Evolutionary conservation across 352 stramenopile species (phyloP), one percentile per base, ranked within the genome.

Genomic region (Globisporangium acanthophoron): DNA sequence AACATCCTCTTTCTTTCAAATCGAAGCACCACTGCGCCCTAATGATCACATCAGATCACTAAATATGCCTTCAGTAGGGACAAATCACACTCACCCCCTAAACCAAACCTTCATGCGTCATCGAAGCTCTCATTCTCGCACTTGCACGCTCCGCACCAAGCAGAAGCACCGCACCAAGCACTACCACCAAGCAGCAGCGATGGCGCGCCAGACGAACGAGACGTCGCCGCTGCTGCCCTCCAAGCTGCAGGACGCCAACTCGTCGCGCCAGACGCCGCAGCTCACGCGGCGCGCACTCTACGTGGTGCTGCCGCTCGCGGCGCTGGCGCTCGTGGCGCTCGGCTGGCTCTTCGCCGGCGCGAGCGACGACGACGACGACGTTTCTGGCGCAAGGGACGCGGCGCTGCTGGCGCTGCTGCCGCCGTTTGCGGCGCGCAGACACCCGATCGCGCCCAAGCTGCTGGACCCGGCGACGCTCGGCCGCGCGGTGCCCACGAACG

Each of bases 401-500:
- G 67, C 85, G 54, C 68, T 92, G 52, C 59, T 92, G 46, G 71
- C 62, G 12, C 74, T 91, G 59, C 60, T 69, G 15, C 80, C 82
- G 43, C 82, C 76, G 3, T 92, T 88, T 50, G 54, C 66, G 12
- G 59, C 75, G 54, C 74, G 76, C 41, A 58, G 74, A 27, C 80
- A 90, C 59, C 69, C 77, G 18, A 65, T 90, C n/a, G 64, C 78
- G 12, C 82, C 82, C 33, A 82, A 85, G 47, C 64, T 86, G 46
- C 69, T 88, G 41, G 71, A 78, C 27, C 63, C 68, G 44, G 69
- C 66, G 24, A 61, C 51, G 40, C 87, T 88, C 48, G 52, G 61
- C 12, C 59, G 65, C 21, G 71, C 83, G 43, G 71, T 92, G 48
- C 90, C 90, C 13, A 97, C 90, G 21, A 96, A 96, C 51, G 80